Evolutionary conservation across 768 basidiomycete species (phyloP), one percentile per base, ranked within the genome.

Genomic region (Pleurotus giganteus): DNA sequence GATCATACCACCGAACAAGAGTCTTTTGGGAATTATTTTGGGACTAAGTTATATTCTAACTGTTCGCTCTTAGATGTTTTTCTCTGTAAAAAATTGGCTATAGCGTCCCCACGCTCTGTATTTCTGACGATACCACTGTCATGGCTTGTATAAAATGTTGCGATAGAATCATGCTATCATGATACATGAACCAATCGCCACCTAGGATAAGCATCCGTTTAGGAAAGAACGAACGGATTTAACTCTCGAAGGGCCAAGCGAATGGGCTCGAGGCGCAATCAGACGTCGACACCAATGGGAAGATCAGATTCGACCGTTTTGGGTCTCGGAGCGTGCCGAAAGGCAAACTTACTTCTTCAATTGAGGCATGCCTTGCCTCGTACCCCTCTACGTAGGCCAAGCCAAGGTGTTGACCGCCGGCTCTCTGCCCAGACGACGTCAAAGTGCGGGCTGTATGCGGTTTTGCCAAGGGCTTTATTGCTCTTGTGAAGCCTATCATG

Each of bases 41-140:
- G 52, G 52, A 53, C 42, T 53, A 53, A 53, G n/a, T 53, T 53
- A 53, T 53, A 51, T 37, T 37, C 37, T 51, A 51, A 34, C 23
- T 29, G 13, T 51, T 37, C 43, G 15, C 43, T 24, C 34, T 51
- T 51, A 34, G 31, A 51, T 34, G 37, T 24, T n/a, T n/a, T 17
- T 51, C 34, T 37, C 9, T 47, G 46, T 28, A 29, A 23, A 29
- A 47, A 32, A 28, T n/a, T n/a, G 15, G 27, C 31, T 47, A n/a
- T 46, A 27, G 44, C 23, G 11, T 32, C 8, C 28, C 37, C 34
- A 17, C 49, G 17, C 7, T 19, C 21, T 51, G 31, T 51, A 32
- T 51, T 36, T 23, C 44, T 36, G 32, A 51, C 31, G 49, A 51
- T 51, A 51, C 49, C 32, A 37, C n/a, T 51, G 24, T 37, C 23